A percentile compares a stretch with the other conserved stretches of the same genome.
phyloP scores from a whole-genome alignment of 2,329 filamentous ascomycete species.

The Diaporthe amygdali region DNA sequence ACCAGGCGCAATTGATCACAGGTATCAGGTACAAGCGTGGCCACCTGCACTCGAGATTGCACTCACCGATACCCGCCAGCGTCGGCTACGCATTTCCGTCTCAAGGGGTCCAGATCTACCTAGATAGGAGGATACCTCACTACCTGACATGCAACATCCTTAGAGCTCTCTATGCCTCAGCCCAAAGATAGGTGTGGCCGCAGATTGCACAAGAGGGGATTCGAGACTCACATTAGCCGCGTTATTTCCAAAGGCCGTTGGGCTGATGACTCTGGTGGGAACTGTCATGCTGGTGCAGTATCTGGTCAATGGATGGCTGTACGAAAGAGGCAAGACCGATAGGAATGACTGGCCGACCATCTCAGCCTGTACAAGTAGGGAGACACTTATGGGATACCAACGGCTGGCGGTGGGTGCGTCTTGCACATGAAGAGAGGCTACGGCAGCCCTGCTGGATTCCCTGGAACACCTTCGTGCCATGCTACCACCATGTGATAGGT shows the following conservation, averaged over 20 bases:
- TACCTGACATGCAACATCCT: background rate
- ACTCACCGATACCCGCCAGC: background rate
- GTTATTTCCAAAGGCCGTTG: too few species aligned
- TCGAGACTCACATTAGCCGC: background rate
- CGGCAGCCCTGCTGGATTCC: too few species aligned
- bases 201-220: background rate
- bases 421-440: too few species aligned
- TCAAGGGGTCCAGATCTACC: background rate
- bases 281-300: too few species aligned
- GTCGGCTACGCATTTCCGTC: background rate
- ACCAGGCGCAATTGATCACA: background rate
- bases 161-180: background rate
- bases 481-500: too few species aligned
- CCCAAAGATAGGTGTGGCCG: background rate
- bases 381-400: background rate
- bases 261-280: background rate
- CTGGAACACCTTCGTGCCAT: too few species aligned
- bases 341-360: background rate
- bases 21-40: background rate
- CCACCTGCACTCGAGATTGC: background rate
- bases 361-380: background rate
- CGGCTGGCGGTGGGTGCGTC: too few species aligned
- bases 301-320: background rate
- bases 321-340: background rate
- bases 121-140: background rate